Conservation (phyloP, 768 basidiomycete species). For the Leucosporidium yakuticum region DNA sequence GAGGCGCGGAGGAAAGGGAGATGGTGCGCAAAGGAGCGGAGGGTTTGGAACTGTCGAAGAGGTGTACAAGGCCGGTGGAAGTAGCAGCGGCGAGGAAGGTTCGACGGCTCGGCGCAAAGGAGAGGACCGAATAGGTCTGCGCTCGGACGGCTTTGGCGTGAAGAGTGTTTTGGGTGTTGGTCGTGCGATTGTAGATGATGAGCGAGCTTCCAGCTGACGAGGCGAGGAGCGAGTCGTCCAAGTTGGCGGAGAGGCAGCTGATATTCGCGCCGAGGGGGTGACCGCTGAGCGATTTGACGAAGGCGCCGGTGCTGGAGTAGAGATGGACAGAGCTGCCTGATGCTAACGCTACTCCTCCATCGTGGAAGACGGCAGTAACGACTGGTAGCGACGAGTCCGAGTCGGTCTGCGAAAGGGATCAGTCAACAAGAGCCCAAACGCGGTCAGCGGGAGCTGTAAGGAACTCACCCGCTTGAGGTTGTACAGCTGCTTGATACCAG, state of each 20-base stretch:
- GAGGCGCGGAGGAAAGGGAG: not conserved
- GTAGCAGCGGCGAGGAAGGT: conserved; percentile 6
- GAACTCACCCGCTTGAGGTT: not conserved
- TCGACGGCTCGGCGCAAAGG: not conserved
- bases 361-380: not conserved
- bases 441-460: not conserved
- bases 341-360: too few species aligned
- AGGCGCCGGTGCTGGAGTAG: not conserved
- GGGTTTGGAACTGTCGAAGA: not conserved
- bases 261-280: not conserved
- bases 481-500: not conserved
- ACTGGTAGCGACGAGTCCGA: not conserved
- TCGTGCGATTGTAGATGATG: not conserved
- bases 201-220: not conserved
- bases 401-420: not conserved
- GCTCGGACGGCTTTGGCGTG: not conserved
- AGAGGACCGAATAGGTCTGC: not conserved
- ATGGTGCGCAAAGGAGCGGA: conserved; percentile 1
- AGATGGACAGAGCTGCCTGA: too few species aligned
- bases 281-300: not conserved
- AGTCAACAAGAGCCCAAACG: not conserved
- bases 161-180: not conserved
- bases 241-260: not conserved
- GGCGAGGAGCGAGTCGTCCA: not conserved
- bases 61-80: not conserved